These are phyloP conservation scores for Allium fistulosum DNA, from an alignment of 106 monocot species.

Conservation along the genomic window DNA sequence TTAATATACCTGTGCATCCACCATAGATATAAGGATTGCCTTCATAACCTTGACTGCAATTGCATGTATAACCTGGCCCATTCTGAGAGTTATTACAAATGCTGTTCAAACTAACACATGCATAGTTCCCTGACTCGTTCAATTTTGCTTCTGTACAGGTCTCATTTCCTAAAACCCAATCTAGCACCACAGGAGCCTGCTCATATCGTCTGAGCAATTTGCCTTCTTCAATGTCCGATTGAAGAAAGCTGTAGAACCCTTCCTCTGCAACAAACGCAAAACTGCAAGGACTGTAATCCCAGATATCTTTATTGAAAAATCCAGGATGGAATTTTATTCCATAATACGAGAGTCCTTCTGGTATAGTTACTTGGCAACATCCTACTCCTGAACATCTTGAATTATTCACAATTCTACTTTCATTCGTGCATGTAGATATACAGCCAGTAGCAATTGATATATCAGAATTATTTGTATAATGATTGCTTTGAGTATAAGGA, in stretches of 20 bases:
- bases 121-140: neutral
- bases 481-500: neutral
- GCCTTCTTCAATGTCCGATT: neutral
- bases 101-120: neutral
- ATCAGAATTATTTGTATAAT: slow-evolving; percentile 2
- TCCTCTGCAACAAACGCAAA: slow-evolving; percentile 19
- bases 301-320: slow-evolving; percentile 2
- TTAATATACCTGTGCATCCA: slow-evolving; percentile 30
- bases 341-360: slow-evolving; percentile 16
- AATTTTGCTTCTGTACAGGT: slow-evolving; percentile 8
- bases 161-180: slow-evolving; percentile 24
- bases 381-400: slow-evolving; percentile 37
- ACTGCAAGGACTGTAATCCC: slow-evolving; percentile 24
- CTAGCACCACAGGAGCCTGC: slow-evolving; percentile 9
- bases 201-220: neutral
- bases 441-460: slow-evolving; percentile 16
- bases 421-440: slow-evolving; percentile 21
- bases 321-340: neutral
- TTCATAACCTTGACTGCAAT: slow-evolving; percentile 18
- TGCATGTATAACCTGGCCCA: slow-evolving; percentile 11
- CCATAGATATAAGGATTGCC: slow-evolving; percentile 35
- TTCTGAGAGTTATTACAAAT: neutral
- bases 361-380: slow-evolving; percentile 41
- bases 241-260: slow-evolving; percentile 14
- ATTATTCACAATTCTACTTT: slow-evolving; percentile 1